Evolutionary conservation across 2,329 filamentous ascomycete genomes (phyloP).

Genomic region (Sporothrix brunneoviolacea): DNA sequence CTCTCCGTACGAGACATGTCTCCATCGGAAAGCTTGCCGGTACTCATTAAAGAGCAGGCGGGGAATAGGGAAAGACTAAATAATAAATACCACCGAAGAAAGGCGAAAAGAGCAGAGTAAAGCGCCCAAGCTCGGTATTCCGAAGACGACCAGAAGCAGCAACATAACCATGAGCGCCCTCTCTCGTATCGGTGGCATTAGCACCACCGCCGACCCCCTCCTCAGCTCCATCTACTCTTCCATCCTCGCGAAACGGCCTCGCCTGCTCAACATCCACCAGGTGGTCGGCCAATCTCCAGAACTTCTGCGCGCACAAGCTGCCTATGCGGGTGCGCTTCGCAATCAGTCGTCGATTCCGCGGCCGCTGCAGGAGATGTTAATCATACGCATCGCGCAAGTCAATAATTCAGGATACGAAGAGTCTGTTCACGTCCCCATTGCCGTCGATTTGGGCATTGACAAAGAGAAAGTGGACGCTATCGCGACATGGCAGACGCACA

Average conservation of each 20-base stretch:
- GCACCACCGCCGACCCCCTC: neutral
- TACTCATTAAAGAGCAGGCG: too few species aligned
- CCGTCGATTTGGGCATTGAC: neutral
- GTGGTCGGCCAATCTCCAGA: neutral
- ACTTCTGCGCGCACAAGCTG: neutral
- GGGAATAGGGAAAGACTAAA: too few species aligned
- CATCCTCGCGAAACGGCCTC: neutral
- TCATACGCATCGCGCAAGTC: neutral
- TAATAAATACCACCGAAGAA: too few species aligned
- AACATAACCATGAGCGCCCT: too few species aligned
- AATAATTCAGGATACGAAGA: neutral
- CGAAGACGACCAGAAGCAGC: too few species aligned
- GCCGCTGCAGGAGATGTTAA: neutral
- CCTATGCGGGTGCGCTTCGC: neutral
- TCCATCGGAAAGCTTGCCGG: too few species aligned
- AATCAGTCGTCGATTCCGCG: neutral
- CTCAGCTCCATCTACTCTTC: neutral
- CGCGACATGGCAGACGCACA: neutral
- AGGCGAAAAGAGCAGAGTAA: too few species aligned
- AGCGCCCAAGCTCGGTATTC: too few species aligned
- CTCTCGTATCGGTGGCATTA: neutral
- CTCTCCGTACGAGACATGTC: too few species aligned
- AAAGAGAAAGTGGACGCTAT: neutral
- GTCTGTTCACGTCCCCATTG: neutral
- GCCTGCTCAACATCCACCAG: neutral